Conservation (phyloP, 2,329 filamentous ascomycete genomes). For the Cercospora citrullina region DNA sequence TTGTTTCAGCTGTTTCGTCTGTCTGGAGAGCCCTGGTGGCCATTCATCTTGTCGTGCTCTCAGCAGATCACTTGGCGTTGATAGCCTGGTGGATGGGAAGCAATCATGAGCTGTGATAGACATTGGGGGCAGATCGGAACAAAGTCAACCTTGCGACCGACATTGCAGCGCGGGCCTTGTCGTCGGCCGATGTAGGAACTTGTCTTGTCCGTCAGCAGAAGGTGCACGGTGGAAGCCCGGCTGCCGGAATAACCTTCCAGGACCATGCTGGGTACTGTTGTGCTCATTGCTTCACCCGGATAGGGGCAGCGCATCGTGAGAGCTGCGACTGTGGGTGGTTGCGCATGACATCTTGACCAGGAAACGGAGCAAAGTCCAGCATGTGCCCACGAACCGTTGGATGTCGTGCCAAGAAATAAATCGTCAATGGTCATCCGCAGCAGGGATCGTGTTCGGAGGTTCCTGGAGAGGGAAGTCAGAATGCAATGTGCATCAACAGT, state of each 20-base stretch:
- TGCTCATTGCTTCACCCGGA: background rate
- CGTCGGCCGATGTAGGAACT: background rate
- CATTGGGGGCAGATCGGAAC: background rate
- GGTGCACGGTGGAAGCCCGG: background rate
- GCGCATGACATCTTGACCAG: background rate
- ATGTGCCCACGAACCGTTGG: background rate
- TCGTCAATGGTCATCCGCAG: background rate
- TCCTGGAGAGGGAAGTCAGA: background rate
- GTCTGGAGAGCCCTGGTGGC: background rate
- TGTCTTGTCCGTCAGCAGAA: background rate
- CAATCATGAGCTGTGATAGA: background rate
- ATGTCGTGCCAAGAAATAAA: background rate
- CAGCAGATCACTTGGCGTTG: background rate
- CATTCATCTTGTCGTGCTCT: background rate
- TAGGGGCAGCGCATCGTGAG: background rate
- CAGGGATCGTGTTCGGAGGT: background rate
- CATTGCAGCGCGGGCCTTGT: conserved; percentile 5
- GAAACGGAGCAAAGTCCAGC: background rate
- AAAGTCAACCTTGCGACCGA: background rate
- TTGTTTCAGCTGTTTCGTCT: background rate
- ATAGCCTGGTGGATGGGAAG: background rate
- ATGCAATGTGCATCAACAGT: background rate
- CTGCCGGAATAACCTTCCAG: background rate
- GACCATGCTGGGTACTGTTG: background rate
- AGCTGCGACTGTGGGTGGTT: background rate